phyloP scores from a whole-genome alignment of 2,329 filamentous ascomycete genomes.

The Cladobotryum mycophilum region DNA sequence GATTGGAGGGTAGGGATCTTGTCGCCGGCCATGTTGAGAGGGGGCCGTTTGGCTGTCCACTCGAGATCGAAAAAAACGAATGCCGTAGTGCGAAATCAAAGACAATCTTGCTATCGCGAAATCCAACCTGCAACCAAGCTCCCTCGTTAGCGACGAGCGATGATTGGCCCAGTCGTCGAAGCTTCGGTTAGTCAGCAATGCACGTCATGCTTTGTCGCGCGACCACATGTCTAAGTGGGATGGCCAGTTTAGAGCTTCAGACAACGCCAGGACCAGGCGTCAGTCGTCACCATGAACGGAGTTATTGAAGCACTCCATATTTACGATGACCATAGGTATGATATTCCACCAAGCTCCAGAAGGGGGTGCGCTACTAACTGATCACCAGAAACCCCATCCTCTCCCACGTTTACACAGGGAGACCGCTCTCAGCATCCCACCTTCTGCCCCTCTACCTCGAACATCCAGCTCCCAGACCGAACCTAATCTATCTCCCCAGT shows the following conservation, averaged over 20 bases:
- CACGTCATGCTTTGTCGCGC: conserved; percentile 22
- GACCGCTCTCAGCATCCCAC: conserved; percentile 68
- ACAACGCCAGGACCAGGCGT: conserved; percentile 16
- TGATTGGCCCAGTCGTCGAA: not conserved
- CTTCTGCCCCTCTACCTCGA: conserved; percentile 83
- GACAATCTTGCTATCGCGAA: too few relatives aligned
- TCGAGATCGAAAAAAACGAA: not conserved
- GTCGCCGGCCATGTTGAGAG: conserved; percentile 27
- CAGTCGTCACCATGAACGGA: conserved; percentile 61
- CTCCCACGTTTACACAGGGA: conserved; percentile 79
- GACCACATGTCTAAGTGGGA: not conserved
- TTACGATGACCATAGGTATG: conserved; percentile 88
- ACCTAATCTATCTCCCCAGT: conserved; percentile 76
- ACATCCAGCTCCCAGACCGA: conserved; percentile 73
- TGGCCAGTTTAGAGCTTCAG: conserved; percentile 3
- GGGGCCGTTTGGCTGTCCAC: not conserved
- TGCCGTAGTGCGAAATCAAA: not conserved
- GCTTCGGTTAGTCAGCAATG: conserved; percentile 5
- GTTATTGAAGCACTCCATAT: conserved; percentile 94
- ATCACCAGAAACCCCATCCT: conserved; percentile 67
- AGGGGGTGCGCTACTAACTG: not conserved
- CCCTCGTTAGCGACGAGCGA: not conserved
- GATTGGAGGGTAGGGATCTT: conserved; percentile 45
- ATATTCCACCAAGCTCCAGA: not conserved
- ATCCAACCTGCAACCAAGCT: too few relatives aligned